Evolutionary conservation across 2,329 filamentous ascomycete species (phyloP), one percentile per base, ranked within the genome.

Genomic region (Talaromyces sp.): DNA sequence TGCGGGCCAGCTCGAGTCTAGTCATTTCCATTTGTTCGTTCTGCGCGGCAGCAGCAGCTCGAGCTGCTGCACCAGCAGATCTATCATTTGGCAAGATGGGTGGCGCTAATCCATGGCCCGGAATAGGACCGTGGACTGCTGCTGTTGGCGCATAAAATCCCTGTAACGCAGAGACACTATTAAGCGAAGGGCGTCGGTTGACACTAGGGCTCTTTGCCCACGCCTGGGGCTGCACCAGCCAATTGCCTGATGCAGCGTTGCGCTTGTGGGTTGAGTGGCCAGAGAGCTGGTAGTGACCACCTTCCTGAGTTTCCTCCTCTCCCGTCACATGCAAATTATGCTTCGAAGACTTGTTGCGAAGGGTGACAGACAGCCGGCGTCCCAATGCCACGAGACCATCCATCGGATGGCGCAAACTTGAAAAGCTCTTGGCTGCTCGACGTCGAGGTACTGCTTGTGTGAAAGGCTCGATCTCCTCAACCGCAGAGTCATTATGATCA

Each of bases 41-140:
- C 60, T 78, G 76, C n/a, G 76, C 76, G n/a, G 77, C 77, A 3
- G 76, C 77, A 10, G 77, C 75, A 24, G 76, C 77, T 49, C 77
- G 70, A 13, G 77, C 77, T 9, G 76, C 76, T 4, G 77, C 73
- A 17, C 76, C 76, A 8, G 71, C 69, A 29, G 62, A 70, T n/a
- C 70, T 61, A 37, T 75, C 66, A 52, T 74, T 65, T 1, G 75
- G 70, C 29, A 77, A 57, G 33, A 76, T 62, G 4, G 75, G 74
- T 19, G 72, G 71, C 39, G 72, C 72, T 37, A 62, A 54, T 13
- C 71, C 71, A 56, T 65, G 65, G 13, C 71, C 70, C 8, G 73
- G 72, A 43, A 75, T 67, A 3, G 71, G 70, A 6, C 55, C 59
- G 13, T 64, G 55, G 8, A 68, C 57, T 13, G 61, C 63, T 32